Conservation (phyloP, 169 alveolate species). For the Fabrea salina region DNA sequence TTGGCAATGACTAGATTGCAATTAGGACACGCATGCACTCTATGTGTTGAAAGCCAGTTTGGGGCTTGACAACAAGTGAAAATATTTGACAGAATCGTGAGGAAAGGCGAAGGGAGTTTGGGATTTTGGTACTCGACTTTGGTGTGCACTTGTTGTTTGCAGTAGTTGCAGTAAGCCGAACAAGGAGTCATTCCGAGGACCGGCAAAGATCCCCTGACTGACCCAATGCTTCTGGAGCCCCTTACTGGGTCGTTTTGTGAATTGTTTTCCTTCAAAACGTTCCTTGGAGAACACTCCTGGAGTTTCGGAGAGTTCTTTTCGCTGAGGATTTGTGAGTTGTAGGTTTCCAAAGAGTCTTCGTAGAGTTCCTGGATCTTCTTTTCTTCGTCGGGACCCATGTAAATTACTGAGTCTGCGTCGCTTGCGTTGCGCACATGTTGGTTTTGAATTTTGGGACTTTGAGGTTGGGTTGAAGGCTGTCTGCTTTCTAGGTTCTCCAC, state of each 20-base stretch:
- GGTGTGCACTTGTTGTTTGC: slow-evolving; percentile 25
- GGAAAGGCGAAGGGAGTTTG: background rate
- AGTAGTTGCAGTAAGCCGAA: slow-evolving; percentile 14
- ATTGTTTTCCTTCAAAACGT: no score
- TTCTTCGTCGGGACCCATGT: slow-evolving; percentile 7
- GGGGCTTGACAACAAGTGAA: slow-evolving; percentile 12
- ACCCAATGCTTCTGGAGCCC: no score
- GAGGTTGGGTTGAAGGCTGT: background rate
- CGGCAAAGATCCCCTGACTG: background rate
- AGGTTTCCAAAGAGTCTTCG: no score
- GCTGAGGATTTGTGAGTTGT: no score
- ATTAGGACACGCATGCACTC: slow-evolving; percentile 22
- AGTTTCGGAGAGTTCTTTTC: no score
- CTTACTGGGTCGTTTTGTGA: no score
- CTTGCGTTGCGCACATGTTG: background rate
- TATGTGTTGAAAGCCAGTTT: background rate
- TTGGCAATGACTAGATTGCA: slow-evolving; percentile 7
- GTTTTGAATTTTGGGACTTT: background rate
- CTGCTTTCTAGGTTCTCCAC: background rate
- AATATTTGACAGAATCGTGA: background rate
- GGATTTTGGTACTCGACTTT: slow-evolving; percentile 3
- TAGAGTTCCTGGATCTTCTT: no score
- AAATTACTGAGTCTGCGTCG: slow-evolving; percentile 20
- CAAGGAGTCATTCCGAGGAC: background rate
- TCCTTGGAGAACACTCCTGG: no score